These are phyloP conservation scores for Cladophialophora exuberans DNA, from an alignment of 2,329 filamentous ascomycete species.

Conservation along the genomic window DNA sequence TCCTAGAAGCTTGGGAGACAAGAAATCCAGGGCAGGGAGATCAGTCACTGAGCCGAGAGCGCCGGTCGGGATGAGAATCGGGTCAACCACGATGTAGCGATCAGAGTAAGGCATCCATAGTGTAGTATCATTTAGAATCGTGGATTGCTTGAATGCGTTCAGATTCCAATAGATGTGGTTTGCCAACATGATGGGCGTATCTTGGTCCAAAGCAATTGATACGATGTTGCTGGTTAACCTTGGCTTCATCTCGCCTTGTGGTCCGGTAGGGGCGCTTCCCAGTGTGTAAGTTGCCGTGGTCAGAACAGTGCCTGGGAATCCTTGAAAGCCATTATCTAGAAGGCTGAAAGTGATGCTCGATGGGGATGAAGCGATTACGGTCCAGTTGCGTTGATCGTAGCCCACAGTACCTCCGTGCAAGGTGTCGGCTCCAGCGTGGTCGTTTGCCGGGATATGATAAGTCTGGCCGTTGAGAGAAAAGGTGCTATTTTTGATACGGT, in stretches of 20 bases:
- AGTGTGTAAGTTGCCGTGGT: conserved; percentile 52
- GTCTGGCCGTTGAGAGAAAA: conserved; percentile 53
- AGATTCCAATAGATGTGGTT: conserved; percentile 58
- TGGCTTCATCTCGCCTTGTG: conserved; percentile 42
- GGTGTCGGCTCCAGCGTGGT: conserved; percentile 54
- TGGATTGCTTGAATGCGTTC: conserved; percentile 50
- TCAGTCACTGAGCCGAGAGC: conserved; percentile 76
- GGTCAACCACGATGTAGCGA: conserved; percentile 53
- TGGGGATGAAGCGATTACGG: conserved; percentile 45
- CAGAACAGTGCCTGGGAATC: conserved; percentile 53
- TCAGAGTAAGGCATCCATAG: conserved; percentile 50
- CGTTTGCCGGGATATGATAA: conserved; percentile 56
- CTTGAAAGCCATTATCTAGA: conserved; percentile 46
- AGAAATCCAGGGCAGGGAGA: conserved; percentile 67
- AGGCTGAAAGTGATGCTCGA: conserved; percentile 52
- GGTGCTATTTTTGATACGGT: conserved; percentile 60
- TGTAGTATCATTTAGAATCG: conserved; percentile 46
- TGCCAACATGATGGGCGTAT: conserved; percentile 55
- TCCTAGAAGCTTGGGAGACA: conserved; percentile 76
- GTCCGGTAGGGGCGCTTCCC: conserved; percentile 42
- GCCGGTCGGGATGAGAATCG: conserved; percentile 74
- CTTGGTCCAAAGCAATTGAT: conserved; percentile 48
- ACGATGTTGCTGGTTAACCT: conserved; percentile 50
- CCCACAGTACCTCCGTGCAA: conserved; percentile 55
- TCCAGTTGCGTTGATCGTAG: conserved; percentile 55